These are phyloP conservation scores for Alternaria brassicicola DNA, from an alignment of 2,329 filamentous ascomycete genomes.

Conservation along the genomic window DNA sequence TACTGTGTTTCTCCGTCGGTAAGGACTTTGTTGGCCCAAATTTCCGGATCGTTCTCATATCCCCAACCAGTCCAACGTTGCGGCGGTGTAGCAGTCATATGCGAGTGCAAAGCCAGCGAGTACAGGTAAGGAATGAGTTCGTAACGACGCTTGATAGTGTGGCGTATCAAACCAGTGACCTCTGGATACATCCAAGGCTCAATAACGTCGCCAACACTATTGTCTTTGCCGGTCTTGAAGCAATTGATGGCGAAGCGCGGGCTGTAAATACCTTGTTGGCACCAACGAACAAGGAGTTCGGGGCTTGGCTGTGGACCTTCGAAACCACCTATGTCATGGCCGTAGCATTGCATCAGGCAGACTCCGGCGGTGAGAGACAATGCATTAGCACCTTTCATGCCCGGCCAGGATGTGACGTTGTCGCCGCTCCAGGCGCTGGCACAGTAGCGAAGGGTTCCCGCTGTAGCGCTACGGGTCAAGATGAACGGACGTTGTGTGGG, in stretches of 20 bases:
- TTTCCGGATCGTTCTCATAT: constrained; percentile 68
- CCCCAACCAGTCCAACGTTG: constrained; percentile 78
- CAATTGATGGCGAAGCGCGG: constrained; percentile 78
- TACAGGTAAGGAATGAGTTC: constrained; percentile 76
- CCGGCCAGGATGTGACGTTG: constrained; percentile 75
- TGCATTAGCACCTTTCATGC: constrained; percentile 74
- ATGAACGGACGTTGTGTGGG: constrained; percentile 70
- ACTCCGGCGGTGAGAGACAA: constrained; percentile 71
- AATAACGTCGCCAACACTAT: constrained; percentile 72
- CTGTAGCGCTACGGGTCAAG: constrained; percentile 71
- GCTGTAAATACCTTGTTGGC: constrained; percentile 73
- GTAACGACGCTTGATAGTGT: constrained; percentile 72
- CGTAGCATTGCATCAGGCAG: constrained; percentile 71
- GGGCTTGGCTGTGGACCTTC: constrained; percentile 74
- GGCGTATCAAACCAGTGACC: constrained; percentile 66
- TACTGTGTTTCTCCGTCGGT: constrained; percentile 72
- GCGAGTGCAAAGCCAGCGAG: constrained; percentile 66
- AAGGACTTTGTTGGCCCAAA: constrained; percentile 65
- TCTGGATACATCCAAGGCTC: constrained; percentile 80
- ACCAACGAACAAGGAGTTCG: constrained; percentile 74
- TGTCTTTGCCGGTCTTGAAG: constrained; percentile 74
- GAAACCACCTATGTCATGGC: constrained; percentile 77
- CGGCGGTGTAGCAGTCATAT: constrained; percentile 65
- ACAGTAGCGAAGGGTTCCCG: constrained; percentile 72
- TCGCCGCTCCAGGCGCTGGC: constrained; percentile 77